A percentile compares a stretch with the other conserved stretches of the same genome.
phyloP scores from a whole-genome alignment of 129 eudicot species.

The Sambucus nigra region DNA sequence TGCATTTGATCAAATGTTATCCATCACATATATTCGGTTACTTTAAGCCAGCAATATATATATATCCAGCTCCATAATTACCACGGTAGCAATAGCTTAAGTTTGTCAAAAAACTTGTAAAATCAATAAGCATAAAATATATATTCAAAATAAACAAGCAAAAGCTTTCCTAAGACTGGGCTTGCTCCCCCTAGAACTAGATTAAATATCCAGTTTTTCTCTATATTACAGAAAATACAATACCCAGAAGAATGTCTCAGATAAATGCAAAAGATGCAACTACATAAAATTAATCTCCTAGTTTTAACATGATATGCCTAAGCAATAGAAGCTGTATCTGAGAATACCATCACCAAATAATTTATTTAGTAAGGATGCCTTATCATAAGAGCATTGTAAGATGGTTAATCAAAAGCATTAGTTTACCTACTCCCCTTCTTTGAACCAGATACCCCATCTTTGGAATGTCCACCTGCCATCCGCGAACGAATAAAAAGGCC shows the following conservation, averaged over 20 bases:
- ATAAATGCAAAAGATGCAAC: conserved; percentile 10
- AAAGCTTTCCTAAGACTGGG: neutral
- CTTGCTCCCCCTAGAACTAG: neutral
- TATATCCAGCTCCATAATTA: neutral
- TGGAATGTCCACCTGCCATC: conserved; percentile 99
- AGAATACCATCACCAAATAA: conserved; percentile 31
- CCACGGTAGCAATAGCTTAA: conserved; percentile 1
- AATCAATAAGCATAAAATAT: neutral
- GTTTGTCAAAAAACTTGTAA: neutral
- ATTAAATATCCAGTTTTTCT: conserved; percentile 1
- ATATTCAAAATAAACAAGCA: neutral
- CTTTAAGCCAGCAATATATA: neutral
- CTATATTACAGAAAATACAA: neutral
- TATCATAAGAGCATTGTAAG: conserved; percentile 50
- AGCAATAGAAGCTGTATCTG: conserved; percentile 22
- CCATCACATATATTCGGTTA: neutral
- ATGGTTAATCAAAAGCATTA: conserved; percentile 69
- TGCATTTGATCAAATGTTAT: neutral
- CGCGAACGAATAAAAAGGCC: conserved; percentile 93
- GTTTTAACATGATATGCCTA: conserved; percentile 13
- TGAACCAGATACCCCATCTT: conserved; percentile 98
- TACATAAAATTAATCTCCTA: conserved; percentile 12
- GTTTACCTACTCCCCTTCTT: conserved; percentile 99
- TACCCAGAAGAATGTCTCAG: conserved; percentile 2
- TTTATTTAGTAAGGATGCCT: conserved; percentile 40